phyloP scores from a whole-genome alignment of 768 basidiomycete species.

The Boletales sp. region DNA sequence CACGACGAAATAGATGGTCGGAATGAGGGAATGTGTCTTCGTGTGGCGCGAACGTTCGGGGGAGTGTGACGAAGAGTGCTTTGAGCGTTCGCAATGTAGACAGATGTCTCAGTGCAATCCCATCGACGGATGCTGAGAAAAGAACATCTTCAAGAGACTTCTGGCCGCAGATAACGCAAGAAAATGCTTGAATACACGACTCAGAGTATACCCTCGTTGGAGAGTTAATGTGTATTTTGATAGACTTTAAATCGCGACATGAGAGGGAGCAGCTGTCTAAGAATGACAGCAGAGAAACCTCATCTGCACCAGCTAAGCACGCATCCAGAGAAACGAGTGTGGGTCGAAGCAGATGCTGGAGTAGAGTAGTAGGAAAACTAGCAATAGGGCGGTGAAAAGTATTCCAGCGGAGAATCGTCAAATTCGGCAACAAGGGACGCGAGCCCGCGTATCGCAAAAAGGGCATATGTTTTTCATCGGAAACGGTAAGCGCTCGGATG shows the following conservation, averaged over 20 bases:
- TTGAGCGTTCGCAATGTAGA: slow-evolving; percentile 6
- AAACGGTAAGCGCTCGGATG: slow-evolving; percentile 1
- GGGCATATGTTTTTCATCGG: neutral
- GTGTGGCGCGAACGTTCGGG: neutral
- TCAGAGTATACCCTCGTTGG: neutral
- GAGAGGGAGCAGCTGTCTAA: slow-evolving; percentile 3
- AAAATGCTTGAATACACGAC: slow-evolving; percentile 1
- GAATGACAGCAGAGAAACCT: slow-evolving; percentile 2
- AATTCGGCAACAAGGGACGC: slow-evolving; percentile 6
- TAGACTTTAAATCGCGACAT: slow-evolving; percentile 1
- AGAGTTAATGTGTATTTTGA: slow-evolving; percentile 1
- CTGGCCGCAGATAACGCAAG: slow-evolving; percentile 1
- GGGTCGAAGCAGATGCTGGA: slow-evolving; percentile 12
- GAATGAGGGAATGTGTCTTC: neutral
- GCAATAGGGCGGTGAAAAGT: neutral
- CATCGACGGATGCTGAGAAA: neutral
- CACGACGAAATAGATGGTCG: neutral
- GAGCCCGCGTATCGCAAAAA: slow-evolving; percentile 7
- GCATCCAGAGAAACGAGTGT: slow-evolving; percentile 4
- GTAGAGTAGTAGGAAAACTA: neutral
- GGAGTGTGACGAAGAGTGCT: neutral
- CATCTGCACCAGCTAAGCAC: slow-evolving; percentile 4
- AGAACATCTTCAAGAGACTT: neutral
- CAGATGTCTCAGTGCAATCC: slow-evolving; percentile 1
- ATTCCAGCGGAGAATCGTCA: slow-evolving; percentile 4